Evolutionary conservation across 176 grass and related monocot species (phyloP), one percentile per base, ranked within the genome.

Genomic region (Leersia perrieri): DNA sequence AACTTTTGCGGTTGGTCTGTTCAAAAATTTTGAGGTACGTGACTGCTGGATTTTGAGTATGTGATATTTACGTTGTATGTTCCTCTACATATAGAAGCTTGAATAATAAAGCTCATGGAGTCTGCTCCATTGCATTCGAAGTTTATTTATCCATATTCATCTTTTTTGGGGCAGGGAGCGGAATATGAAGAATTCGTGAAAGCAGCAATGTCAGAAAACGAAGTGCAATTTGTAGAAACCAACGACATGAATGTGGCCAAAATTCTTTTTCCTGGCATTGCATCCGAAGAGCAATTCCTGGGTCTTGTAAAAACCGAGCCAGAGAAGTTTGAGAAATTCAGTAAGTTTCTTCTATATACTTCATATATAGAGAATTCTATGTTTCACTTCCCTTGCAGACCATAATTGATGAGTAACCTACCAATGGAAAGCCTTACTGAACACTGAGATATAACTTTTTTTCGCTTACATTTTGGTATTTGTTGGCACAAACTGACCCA

Each of bases 221-320:
- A 99, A 63, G 87, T 92, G 10, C 96, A 99, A 60, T 99, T 99
- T 88, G 90, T 91, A 34, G 92, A 94, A 73, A 99, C 96, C 18
- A 85, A 66, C 88, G 93, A 99, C 39, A 80, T 66, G 33, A 75
- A 64, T 66, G 84, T 93, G 71, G 92, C 90, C 55, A 93, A 85
- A 75, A 68, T 95, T 86, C 87, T 99, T 18, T 95, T 89, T 83
- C 92, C 90, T 40, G 55, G 88, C 30, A 73, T 93, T 75, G 49
- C 70, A 90, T 89, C 81, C 23, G 79, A 86, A 16, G 90, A 93
- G 68, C 77, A 86, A 62, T 93, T 99, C 72, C 51, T 99, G 53
- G 90, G 92, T 76, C 96, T 99, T 66, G 96, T 93, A 7, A 98
- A 98, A 86, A 79, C 60, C 14, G 90, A 95, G 60, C 88, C 88